Base-by-base conservation (phyloP, 2,329 filamentous ascomycete genomes). In the Curvularia sp. region DNA sequence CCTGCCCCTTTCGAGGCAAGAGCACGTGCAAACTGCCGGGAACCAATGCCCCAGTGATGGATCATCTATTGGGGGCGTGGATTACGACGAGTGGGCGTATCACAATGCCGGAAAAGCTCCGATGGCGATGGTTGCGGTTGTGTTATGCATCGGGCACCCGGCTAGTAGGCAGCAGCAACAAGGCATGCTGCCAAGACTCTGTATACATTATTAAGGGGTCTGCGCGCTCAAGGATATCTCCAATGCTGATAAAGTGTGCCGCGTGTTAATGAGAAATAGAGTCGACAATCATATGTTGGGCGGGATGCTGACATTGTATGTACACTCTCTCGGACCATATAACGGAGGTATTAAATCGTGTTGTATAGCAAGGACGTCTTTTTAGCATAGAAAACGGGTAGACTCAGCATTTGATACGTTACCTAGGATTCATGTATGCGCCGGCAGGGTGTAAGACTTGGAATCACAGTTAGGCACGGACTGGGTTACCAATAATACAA, bases 401-500 rank as follows among this genome's bases (percentile, higher is more conserved):
- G 18, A 18, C 34, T 8, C n/a, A 18, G 12, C 34, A 18, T 36
- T 13, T 36, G 34, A 36, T 36, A 36, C 34, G 34, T 36, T 36
- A 18, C 34, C 34, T 6, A 18, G 15, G 15, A 36, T 36, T 6
- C 15, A 7, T 18, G 34, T 36, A n/a, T 36, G 34, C 4, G 15
- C 12, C 32, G 32, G 32, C 32, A 5, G 32, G 32, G 12, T 18
- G 15, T 18, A 36, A 36, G 34, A 36, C 34, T 36, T 36, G 34
- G 34, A 36, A 36, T 18, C 34, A 36, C 15, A 36, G 3, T 3
- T 15, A 36, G 34, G 34, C 58, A 54, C 51, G 43, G 50, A 53
- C 38, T 32, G 39, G 52, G 51, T 55, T 55, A 61, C 55, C 51
- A 61, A 45, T 53, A 49, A 38, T 47, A 53, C 41, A 27, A 56